These are phyloP conservation scores for Uronychia binucleata DNA, from an alignment of 73 alveolate species.

Conservation along the genomic window DNA sequence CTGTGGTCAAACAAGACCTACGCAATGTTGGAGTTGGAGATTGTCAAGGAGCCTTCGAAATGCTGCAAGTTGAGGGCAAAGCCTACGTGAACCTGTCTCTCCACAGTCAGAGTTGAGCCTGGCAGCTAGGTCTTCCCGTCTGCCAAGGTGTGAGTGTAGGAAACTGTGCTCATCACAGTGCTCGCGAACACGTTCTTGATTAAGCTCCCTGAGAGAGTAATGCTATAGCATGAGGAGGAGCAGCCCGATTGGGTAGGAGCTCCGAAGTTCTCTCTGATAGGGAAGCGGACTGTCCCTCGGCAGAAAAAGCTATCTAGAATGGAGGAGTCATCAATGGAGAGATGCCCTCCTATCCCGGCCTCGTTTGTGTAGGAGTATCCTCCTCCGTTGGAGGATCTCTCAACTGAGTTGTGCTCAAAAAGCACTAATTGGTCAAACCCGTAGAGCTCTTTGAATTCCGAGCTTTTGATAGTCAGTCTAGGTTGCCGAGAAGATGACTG, in stretches of 20 bases:
- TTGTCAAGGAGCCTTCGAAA: neutral
- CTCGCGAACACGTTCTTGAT: neutral
- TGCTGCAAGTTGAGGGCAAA: neutral
- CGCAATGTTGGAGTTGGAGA: neutral
- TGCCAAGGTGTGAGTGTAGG: neutral
- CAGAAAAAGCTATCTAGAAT: neutral
- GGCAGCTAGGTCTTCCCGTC: neutral
- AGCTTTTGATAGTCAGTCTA: neutral
- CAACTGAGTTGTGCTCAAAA: neutral
- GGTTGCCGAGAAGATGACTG: neutral
- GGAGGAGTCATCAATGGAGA: neutral
- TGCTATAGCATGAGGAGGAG: neutral
- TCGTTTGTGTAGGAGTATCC: neutral
- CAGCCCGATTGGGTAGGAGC: neutral
- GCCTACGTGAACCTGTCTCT: neutral
- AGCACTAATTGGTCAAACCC: neutral
- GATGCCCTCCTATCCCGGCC: neutral
- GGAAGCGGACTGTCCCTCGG: neutral
- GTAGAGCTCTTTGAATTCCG: neutral
- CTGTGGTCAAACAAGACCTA: neutral
- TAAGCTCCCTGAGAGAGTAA: neutral
- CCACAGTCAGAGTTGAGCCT: neutral
- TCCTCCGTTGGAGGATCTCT: neutral
- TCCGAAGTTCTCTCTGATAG: neutral
- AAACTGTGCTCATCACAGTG: neutral